These are phyloP conservation scores for Diplodia seriata DNA, from an alignment of 2,329 filamentous ascomycete species.

Conservation along the genomic window DNA sequence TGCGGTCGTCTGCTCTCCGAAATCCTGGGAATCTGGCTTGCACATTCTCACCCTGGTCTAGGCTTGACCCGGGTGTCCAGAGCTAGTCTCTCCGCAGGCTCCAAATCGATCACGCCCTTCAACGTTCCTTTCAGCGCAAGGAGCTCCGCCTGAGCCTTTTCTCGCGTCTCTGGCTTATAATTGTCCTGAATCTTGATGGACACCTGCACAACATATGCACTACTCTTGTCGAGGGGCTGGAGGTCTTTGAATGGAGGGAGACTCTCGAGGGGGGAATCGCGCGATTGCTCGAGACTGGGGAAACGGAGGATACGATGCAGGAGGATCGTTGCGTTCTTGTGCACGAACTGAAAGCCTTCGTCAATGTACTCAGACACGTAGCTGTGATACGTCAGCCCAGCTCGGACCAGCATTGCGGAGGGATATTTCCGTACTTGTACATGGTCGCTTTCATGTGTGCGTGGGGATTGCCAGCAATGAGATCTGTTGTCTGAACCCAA, in stretches of 20 bases:
- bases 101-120: slow-evolving; percentile 63
- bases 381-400: slow-evolving; percentile 43
- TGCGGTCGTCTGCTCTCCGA: neutral
- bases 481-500: slow-evolving; percentile 56
- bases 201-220: slow-evolving; percentile 65
- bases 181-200: slow-evolving; percentile 64
- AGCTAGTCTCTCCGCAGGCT: slow-evolving; percentile 63
- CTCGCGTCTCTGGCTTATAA: slow-evolving; percentile 61
- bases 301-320: slow-evolving; percentile 62
- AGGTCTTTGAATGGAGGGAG: slow-evolving; percentile 56
- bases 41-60: slow-evolving; percentile 35
- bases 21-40: neutral
- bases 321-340: slow-evolving; percentile 63
- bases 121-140: slow-evolving; percentile 62
- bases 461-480: slow-evolving; percentile 59
- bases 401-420: neutral
- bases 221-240: slow-evolving; percentile 61
- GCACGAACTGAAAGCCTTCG: slow-evolving; percentile 64
- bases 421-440: slow-evolving; percentile 49
- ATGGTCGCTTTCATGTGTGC: slow-evolving; percentile 60
- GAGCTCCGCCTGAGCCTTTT: slow-evolving; percentile 62
- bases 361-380: slow-evolving; percentile 64
- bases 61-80: slow-evolving; percentile 67
- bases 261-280: slow-evolving; percentile 43
- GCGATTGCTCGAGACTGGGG: slow-evolving; percentile 48